Evolutionary conservation across 345 rosid species (phyloP), one percentile per base, ranked within the genome.

Genomic region (Kandelia obovata): DNA sequence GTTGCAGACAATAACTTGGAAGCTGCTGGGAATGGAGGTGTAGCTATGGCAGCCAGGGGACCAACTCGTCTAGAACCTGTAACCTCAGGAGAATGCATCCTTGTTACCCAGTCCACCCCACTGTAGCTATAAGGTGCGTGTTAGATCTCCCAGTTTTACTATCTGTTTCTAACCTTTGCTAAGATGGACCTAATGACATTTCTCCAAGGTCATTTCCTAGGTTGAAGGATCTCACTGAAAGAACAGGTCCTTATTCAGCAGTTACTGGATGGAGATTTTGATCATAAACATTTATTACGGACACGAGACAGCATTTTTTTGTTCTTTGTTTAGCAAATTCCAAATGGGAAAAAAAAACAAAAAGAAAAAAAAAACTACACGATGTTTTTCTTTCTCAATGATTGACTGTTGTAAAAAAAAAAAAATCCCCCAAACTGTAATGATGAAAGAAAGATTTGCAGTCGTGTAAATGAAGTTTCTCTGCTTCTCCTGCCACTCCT

Each of bases 11-110:
- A 64, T 64, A 64, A 73, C 32, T 37, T 81, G 65, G 87, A 83
- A 62, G 70, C 75, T 62, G 81, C 77, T 20, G 84, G 86, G 73
- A 77, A 58, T 72, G 73, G 67, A 27, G 35, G n/a, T 60, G 57
- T 13, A 17, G 58, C 31, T 52, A 10, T 34, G 9, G 62, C 58
- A 34, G 7, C 31, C 23, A 53, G 47, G 58, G 76, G 67, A 63
- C 49, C 28, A 35, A 16, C 32, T 19, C 39, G 27, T 2, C 16
- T 7, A 17, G 71, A 70, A 28, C 56, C 66, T 7, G 57, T 46
- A 35, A 43, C 62, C 31, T 60, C 26, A 28, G 58, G 21, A 47
- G 78, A 69, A 10, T 20, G 28, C 46, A 52, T 27, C 46, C 51
- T 60, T 9, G 49, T 21, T 21, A 62, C 61, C 53, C 59, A 53